Base-by-base conservation (phyloP, 371 early-diverging fungal genomes). In the Mortierella sp. region DNA sequence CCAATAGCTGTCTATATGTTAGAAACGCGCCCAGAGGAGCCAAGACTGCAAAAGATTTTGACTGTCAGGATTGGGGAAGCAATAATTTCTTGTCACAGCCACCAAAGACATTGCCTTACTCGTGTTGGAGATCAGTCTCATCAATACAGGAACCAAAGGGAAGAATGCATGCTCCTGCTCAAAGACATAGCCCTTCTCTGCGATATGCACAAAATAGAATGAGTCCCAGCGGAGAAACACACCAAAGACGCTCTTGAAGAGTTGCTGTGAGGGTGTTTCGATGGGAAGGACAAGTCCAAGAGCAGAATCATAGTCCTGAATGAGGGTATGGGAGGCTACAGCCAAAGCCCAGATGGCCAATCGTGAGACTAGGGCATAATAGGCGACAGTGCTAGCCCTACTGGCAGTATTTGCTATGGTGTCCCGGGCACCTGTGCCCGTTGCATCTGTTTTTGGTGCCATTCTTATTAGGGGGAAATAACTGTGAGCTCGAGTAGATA, bases 111-210 rank as follows among this genome's bases (percentile, higher is more conserved):
- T 39, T 39, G 10, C 18, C 20, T 14, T 85, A 87, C 90, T 77
- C 14, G 91, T 87, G 57, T 85, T 73, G 14, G 88, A 75, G 9
- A 92, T 55, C 10, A 80, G 22, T 43, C 92, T 85, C 72, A 92
- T 86, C 24, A 93, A 59, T 16, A 90, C 58, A 1, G 98, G 97
- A 66, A 94, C 77, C 30, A 95, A 83, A 8, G 99, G 98, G 83
- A 97, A 95, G 84, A 98, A 98, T 0, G 98, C 99, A 83, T 93
- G 90, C 78, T 93, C 93, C 75, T 97, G 96, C 75, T 98, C 99
- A 80, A 90, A 95, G 0, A 89, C 75, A 78, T 98, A 98, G 12
- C 96, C 96, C 16, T 91, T 65, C 73, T 92, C 89, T 11, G 96
- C 91, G 71, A 97, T 94, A 65, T 92, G 88, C 37, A 92, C 71